Evolutionary conservation across 208 protist species (phyloP).

Genomic region (Trichomonas vaginalis): DNA sequence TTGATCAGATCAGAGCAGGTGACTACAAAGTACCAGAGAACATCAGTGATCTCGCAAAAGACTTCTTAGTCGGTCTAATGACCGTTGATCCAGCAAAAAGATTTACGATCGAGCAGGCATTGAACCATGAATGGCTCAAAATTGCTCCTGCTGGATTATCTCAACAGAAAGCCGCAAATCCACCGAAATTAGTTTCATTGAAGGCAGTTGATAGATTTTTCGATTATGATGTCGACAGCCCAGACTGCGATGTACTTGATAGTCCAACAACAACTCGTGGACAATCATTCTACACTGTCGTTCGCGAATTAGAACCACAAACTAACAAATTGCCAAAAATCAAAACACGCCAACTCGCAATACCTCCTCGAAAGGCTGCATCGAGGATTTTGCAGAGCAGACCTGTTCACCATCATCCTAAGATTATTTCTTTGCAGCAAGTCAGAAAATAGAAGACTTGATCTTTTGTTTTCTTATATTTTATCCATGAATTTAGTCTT

Average conservation of each 20-base stretch:
- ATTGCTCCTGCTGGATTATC: not conserved
- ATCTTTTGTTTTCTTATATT: not conserved
- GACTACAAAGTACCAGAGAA: not conserved
- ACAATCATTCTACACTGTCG: not conserved
- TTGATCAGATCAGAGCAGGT: not conserved
- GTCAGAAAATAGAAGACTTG: not conserved
- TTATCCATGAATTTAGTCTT: not conserved
- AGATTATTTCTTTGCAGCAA: not conserved
- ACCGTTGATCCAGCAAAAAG: not conserved
- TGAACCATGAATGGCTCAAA: not conserved
- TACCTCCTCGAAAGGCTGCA: not conserved
- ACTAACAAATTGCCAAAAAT: not conserved
- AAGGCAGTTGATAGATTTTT: not conserved
- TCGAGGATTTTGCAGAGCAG: not conserved
- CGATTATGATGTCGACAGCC: not conserved
- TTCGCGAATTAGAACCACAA: not conserved
- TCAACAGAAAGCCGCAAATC: not conserved
- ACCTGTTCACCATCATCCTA: not conserved
- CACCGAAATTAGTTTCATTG: not conserved
- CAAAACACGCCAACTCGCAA: not conserved
- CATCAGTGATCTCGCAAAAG: not conserved
- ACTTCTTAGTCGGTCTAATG: not conserved
- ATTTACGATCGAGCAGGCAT: not conserved
- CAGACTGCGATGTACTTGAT: not conserved
- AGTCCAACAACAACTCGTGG: not conserved